Conservation (phyloP, 495 filamentous ascomycete genomes). For the Penicillium cataractarum region DNA sequence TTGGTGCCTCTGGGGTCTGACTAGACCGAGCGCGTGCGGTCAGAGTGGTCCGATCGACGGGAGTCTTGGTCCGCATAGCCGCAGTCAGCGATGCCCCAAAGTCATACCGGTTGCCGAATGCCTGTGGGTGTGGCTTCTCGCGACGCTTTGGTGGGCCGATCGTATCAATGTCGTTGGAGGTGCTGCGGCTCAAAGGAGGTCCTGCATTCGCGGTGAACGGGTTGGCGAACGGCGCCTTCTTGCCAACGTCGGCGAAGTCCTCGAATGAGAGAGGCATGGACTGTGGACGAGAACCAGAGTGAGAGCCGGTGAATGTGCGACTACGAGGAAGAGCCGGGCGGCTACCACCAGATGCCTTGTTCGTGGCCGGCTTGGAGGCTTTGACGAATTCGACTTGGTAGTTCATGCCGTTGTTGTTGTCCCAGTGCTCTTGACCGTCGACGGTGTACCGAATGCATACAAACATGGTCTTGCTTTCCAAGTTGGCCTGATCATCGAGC, state of each 20-base stretch:
- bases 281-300: slow-evolving; percentile 52
- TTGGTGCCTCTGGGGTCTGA: slow-evolving; percentile 6
- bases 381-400: slow-evolving; percentile 92
- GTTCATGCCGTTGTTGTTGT: slow-evolving; percentile 85
- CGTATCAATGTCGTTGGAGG: slow-evolving; percentile 41
- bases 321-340: slow-evolving; percentile 78
- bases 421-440: slow-evolving; percentile 87
- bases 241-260: slow-evolving; percentile 63
- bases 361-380: slow-evolving; percentile 62
- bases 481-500: slow-evolving; percentile 83
- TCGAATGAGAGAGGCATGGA: slow-evolving; percentile 68
- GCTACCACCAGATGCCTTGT: slow-evolving; percentile 49
- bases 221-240: slow-evolving; percentile 59
- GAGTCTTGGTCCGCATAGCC: slow-evolving; percentile 66
- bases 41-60: slow-evolving; percentile 56
- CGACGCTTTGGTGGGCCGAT: slow-evolving; percentile 53
- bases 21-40: slow-evolving; percentile 43
- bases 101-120: slow-evolving; percentile 90
- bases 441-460: slow-evolving; percentile 91
- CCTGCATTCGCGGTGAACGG: slow-evolving; percentile 58
- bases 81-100: slow-evolving; percentile 86
- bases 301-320: slow-evolving; percentile 52
- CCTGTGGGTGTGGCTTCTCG: slow-evolving; percentile 67
- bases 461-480: slow-evolving; percentile 87
- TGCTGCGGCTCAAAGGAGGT: slow-evolving; percentile 41